These are phyloP conservation scores for Hypomontagnella monticulosa DNA, from an alignment of 495 filamentous ascomycete genomes.

Conservation along the genomic window DNA sequence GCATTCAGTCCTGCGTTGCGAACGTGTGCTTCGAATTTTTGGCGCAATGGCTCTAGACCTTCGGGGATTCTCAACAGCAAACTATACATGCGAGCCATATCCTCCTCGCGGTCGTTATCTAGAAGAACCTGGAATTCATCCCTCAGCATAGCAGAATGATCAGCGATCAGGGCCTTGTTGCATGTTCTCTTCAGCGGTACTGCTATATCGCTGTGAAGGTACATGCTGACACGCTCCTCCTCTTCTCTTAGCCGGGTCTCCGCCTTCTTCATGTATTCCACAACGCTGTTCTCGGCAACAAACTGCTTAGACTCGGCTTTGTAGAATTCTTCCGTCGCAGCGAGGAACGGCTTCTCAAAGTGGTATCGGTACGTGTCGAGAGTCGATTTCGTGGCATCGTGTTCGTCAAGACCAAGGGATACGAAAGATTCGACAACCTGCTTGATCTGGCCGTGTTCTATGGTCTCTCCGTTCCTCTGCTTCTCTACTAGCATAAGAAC, in stretches of 20 bases:
- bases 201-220: slow-evolving; percentile 89
- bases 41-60: slow-evolving; percentile 87
- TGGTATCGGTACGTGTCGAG: slow-evolving; percentile 91
- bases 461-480: slow-evolving; percentile 96
- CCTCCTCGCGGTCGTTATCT: slow-evolving; percentile 92
- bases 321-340: slow-evolving; percentile 86
- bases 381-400: slow-evolving; percentile 90
- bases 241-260: slow-evolving; percentile 92
- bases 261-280: slow-evolving; percentile 99
- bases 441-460: slow-evolving; percentile 97
- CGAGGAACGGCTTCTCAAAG: slow-evolving; percentile 93
- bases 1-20: slow-evolving; percentile 85
- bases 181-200: slow-evolving; percentile 84
- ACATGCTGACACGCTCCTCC: slow-evolving; percentile 91
- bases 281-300: slow-evolving; percentile 94
- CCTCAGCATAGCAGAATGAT: slow-evolving; percentile 81
- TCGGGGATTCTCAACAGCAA: slow-evolving; percentile 91
- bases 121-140: slow-evolving; percentile 97
- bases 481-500: slow-evolving; percentile 97
- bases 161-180: slow-evolving; percentile 86
- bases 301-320: slow-evolving; percentile 92
- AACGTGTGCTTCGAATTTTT: slow-evolving; percentile 92
- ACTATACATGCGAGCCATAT: slow-evolving; percentile 96
- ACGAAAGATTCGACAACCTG: slow-evolving; percentile 97
- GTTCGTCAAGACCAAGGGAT: slow-evolving; percentile 92